Evolutionary conservation across 2,329 filamentous ascomycete species (phyloP).

Genomic region (Aureobasidium musti): DNA sequence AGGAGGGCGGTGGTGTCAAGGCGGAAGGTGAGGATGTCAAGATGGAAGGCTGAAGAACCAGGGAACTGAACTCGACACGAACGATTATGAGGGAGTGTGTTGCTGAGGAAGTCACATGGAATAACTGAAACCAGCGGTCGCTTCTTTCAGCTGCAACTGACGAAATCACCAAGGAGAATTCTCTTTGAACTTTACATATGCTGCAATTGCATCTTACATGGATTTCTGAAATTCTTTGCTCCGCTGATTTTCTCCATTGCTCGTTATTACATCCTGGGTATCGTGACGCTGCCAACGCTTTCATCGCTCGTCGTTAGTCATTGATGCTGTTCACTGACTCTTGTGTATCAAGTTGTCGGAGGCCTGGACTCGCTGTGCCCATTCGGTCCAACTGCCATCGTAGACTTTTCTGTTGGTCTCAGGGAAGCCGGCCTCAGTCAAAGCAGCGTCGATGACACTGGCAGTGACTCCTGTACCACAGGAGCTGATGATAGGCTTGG

Average conservation of each 20-base stretch:
- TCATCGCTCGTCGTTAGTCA: conserved; percentile 2
- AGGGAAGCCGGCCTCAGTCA: conserved; percentile 76
- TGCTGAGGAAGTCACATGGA: too few species aligned
- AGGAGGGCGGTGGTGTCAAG: not conserved
- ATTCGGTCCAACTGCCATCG: conserved; percentile 88
- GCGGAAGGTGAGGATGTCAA: not conserved
- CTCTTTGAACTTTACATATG: not conserved
- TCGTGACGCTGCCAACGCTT: conserved; percentile 3
- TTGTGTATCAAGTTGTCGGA: conserved; percentile 43
- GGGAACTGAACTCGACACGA: too few species aligned
- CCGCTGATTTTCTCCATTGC: not conserved
- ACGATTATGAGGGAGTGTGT: too few species aligned
- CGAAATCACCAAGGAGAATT: not conserved
- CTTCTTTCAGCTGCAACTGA: too few species aligned
- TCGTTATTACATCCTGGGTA: conserved; percentile 17
- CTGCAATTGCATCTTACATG: not conserved
- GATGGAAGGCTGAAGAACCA: not conserved
- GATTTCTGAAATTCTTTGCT: not conserved
- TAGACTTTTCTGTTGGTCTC: conserved; percentile 74
- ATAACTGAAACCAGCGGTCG: too few species aligned
- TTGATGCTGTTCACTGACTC: not conserved
- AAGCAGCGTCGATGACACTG: conserved; percentile 82
- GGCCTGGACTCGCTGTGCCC: conserved; percentile 42
- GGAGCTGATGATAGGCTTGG: conserved; percentile 78
- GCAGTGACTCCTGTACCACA: conserved; percentile 96